A percentile compares a stretch with the other conserved stretches of the same genome.
Evolutionary conservation across 1,284 basidiomycete species (phyloP).

Genomic region (Ustilago nuda): DNA sequence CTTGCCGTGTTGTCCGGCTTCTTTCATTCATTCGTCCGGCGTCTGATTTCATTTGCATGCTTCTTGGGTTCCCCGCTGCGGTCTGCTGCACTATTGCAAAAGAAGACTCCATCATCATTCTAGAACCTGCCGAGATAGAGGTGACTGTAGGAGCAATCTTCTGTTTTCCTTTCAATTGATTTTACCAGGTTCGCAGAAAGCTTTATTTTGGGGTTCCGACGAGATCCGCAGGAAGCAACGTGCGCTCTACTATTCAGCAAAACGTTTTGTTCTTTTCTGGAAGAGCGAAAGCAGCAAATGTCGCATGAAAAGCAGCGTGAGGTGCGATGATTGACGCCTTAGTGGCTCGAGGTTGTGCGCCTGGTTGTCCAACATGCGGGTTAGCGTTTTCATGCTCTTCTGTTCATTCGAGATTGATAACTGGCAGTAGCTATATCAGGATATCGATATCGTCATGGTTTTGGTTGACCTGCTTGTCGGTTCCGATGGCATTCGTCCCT

Average conservation of each 20-base stretch:
- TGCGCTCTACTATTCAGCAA: not conserved
- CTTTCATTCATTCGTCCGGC: not conserved
- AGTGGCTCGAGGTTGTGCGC: not conserved
- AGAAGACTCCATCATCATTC: not conserved
- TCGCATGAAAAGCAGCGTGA: not conserved
- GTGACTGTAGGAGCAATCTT: too few relatives aligned
- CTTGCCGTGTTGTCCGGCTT: not conserved
- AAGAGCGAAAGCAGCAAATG: not conserved
- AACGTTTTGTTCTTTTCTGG: not conserved
- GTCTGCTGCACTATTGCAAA: not conserved
- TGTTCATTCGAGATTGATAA: too few relatives aligned
- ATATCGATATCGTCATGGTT: not conserved
- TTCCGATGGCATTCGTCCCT: too few relatives aligned
- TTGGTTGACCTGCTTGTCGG: too few relatives aligned
- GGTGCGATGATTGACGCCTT: not conserved
- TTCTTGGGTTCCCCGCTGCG: not conserved
- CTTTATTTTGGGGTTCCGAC: slow-evolving; percentile 5
- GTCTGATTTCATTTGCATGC: too few relatives aligned
- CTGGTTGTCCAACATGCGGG: not conserved
- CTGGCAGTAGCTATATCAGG: too few relatives aligned
- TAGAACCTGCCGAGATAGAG: too few relatives aligned
- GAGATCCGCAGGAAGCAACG: not conserved
- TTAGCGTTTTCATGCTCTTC: not conserved
- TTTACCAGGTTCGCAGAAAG: not conserved
- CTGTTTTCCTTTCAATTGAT: too few relatives aligned